Conservation (phyloP, 352 stramenopile genomes). For the Globisporangium orthogonon region DNA sequence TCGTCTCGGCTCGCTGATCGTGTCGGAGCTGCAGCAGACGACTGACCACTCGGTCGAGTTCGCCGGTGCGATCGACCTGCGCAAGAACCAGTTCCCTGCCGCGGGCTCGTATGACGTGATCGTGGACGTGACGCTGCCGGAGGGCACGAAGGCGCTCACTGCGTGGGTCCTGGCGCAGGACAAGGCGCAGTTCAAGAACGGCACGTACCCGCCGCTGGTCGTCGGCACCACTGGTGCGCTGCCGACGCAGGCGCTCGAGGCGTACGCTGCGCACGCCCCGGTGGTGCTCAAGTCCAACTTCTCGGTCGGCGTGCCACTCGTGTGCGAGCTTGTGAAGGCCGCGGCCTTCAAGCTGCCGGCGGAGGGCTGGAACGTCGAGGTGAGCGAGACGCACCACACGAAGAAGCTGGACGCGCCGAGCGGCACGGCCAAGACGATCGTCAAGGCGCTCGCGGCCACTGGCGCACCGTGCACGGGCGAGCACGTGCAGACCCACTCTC, state of each 20-base stretch:
- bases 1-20: slow-evolving; percentile 67
- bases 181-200: slow-evolving; percentile 50
- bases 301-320: slow-evolving; percentile 73
- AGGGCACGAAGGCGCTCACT: slow-evolving; percentile 62
- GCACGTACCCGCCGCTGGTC: slow-evolving; percentile 63
- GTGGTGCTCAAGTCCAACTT: slow-evolving; percentile 83
- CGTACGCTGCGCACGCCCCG: slow-evolving; percentile 49
- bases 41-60: slow-evolving; percentile 40
- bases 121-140: slow-evolving; percentile 71
- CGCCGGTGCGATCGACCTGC: slow-evolving; percentile 54
- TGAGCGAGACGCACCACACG: slow-evolving; percentile 82
- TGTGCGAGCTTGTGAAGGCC: slow-evolving; percentile 63
- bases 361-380: slow-evolving; percentile 74
- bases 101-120: slow-evolving; percentile 54
- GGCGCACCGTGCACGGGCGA: slow-evolving; percentile 46
- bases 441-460: slow-evolving; percentile 55
- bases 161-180: slow-evolving; percentile 48
- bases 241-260: slow-evolving; percentile 46
- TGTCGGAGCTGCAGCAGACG: slow-evolving; percentile 48
- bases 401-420: slow-evolving; percentile 83
- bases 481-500: slow-evolving; percentile 49
- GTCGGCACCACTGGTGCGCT: slow-evolving; percentile 69
- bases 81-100: slow-evolving; percentile 31
- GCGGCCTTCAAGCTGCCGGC: slow-evolving; percentile 69
- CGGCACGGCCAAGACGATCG: slow-evolving; percentile 74